Base-by-base conservation (phyloP, 306 rosid genomes). In the Castanopsis chinensis region DNA sequence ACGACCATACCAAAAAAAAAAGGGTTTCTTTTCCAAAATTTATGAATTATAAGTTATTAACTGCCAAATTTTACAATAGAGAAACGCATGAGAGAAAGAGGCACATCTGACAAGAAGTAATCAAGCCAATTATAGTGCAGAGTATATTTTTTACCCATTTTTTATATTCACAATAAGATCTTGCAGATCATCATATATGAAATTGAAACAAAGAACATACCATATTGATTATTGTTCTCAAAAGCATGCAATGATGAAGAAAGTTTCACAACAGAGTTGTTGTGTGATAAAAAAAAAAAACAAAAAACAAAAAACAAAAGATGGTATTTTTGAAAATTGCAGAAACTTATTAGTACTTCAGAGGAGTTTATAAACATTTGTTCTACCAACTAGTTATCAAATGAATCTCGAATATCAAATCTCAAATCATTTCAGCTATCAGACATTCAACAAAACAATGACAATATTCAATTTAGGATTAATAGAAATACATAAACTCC, bases 161-260 rank as follows among this genome's bases (percentile, higher is more conserved):
- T 56, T 6, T 56, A 18, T 30, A 15, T 64, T n/a, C 45, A 18
- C 43, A 64, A 32, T 28, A 64, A 7, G 30, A 59, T 21, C 67
- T 15, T 59, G 17, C 43, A 64, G 70, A 64, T 64, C 70, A 14
- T 17, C 70, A 30, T 64, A 28, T 64, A 64, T 17, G 23, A 72
- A 72, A 5, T 12, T 69, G 23, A 20, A 23, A 64, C 43, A 59
- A 72, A 69, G n/a, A 37, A n/a, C 35, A 10, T 15, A 20, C 15
- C 28, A 6, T 54, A 78, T 70, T 28, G 8, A 32, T 23, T 37
- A 73, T 20, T 45, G 69, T 28, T 75, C 32, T 33, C 67, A 52
- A 77, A 82, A 21, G 78, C 84, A 79, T 57, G 58, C 4, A 80
- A 82, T 28, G 86, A 74, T 28, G 72, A 30, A 82, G 23, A 68